Evolutionary conservation across 176 grass and related monocot genomes (phyloP), one percentile per base, ranked within the genome.

Genomic region (Puya raimondii): DNA sequence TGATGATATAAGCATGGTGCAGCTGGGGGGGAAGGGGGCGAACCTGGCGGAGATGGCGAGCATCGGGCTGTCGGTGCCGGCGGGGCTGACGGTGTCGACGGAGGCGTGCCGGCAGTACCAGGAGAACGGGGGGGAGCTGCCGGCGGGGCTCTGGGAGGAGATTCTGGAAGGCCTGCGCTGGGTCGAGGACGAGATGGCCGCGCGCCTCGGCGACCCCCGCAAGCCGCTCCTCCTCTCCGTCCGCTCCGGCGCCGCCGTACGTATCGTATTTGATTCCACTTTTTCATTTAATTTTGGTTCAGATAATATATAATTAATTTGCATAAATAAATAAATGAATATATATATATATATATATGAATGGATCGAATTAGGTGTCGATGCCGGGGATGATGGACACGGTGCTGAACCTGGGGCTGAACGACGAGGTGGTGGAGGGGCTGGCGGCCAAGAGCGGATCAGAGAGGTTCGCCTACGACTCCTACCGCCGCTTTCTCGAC

Each of bases 381-480:
- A 99, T 99, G 95, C 95, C 95, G 3, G 95, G 95, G 0, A 99
- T 99, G 95, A 99, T 99, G 95, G 95, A 99, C 80, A 99, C 95
- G 1, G 95, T 99, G 78, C 78, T 99, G 22, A 99, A 99, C 74
- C 80, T 99, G 80, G 95, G 95, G 4, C 87, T 99, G 50, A 91
- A 94, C 75, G 95, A 99, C 74, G 85, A 88, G 64, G 90, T 99
- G 57, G 95, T 88, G 20, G 80, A 64, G 0, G 95, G 90, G 2
- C 80, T 99, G 2, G 89, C 90, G 0, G 53, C 80, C 49, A 99
- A 94, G 90, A 94, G 95, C 54, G 95, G 95, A n/a, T n/a, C n/a
- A 12, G 85, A 99, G 64, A 80, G 95, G 12, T 99, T 99, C 72
- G 95, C 95, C 66, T 91, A 88, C 80, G 95, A 99, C 75, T 99